Base-by-base conservation (phyloP, 345 rosid genomes). In the Stellera chamaejasme region DNA sequence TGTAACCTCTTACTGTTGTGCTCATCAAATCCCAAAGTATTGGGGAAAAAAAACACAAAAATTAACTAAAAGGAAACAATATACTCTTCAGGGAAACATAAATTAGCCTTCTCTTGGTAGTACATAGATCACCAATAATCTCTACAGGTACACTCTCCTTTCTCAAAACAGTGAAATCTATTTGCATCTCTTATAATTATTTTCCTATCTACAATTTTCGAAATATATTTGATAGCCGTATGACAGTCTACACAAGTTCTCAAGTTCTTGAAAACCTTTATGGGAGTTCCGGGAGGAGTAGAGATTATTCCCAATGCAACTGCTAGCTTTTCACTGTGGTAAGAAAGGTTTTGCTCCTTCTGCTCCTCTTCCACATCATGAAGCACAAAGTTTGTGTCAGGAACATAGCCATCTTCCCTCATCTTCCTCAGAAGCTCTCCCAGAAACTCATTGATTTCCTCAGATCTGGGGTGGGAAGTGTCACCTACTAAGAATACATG, bases 291-390 rank as follows among this genome's bases (percentile, higher is more conserved):
- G 10, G 77, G 70, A 5, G 59, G 55, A 15, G 96, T 91, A 13
- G 94, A 60, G 57, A 91, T 66, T 60, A 91, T 80, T 39, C 94
- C 96, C 59, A 75, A 85, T 12, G 98, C 98, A 67, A 85, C 81
- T 1, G 98, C 96, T 50, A 91, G 85, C 70, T 87, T 91, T 83
- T 91, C 98, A 27, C 98, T 79, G 74, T 91, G 96, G 66, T 80
- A 81, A 39, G 77, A 79, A 13, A 88, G 92, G 55, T 80, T 83
- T 57, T 91, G 80, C 80, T 83, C 96, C 67, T 83, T 88, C 71
- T 85, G 96, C 66, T 91, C 96, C 59, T 88, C 95, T 72, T 85
- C 96, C 50, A 91, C 90, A 39, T 91, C 96, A 62, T 88, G 98
- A 60, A 91, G 57, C 43, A 85, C 98, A 60, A 82, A 76, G 56